A percentile compares a stretch with the other conserved stretches of the same genome.
Conservation (phyloP, 2,329 filamentous ascomycete genomes). For the Sporothrix pallida region DNA sequence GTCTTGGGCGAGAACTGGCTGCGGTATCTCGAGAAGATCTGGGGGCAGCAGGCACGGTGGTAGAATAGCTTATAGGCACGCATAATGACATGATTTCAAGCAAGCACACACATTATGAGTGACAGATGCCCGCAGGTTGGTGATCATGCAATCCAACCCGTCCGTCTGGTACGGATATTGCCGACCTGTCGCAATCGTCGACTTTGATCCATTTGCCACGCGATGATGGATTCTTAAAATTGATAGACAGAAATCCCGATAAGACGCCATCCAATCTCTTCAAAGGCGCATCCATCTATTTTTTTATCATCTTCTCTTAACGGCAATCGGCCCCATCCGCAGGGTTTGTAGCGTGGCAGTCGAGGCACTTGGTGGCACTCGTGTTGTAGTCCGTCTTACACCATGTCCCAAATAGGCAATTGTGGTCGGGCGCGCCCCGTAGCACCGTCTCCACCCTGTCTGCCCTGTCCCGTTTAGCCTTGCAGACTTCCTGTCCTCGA, state of each 20-base stretch:
- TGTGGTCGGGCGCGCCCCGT: not conserved
- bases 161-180: not conserved
- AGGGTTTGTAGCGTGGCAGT: not conserved
- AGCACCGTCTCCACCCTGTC: not conserved
- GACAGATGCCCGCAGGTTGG: no score
- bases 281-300: not conserved
- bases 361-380: not conserved
- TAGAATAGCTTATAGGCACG: not conserved
- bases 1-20: conserved; percentile 50
- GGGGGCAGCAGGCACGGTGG: conserved; percentile 33
- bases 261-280: conserved; percentile 2
- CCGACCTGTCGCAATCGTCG: not conserved
- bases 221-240: not conserved
- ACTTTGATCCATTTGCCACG: not conserved
- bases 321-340: not conserved
- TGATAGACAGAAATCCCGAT: not conserved
- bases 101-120: not conserved
- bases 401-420: conserved; percentile 13
- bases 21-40: conserved; percentile 47
- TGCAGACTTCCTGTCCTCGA: not conserved
- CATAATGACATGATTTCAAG: not conserved
- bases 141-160: no score
- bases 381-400: not conserved
- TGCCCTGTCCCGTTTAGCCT: not conserved
- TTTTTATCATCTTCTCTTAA: not conserved